Evolutionary conservation across 2,329 filamentous ascomycete genomes (phyloP).

Genomic region (Pseudogymnoascus sp.): DNA sequence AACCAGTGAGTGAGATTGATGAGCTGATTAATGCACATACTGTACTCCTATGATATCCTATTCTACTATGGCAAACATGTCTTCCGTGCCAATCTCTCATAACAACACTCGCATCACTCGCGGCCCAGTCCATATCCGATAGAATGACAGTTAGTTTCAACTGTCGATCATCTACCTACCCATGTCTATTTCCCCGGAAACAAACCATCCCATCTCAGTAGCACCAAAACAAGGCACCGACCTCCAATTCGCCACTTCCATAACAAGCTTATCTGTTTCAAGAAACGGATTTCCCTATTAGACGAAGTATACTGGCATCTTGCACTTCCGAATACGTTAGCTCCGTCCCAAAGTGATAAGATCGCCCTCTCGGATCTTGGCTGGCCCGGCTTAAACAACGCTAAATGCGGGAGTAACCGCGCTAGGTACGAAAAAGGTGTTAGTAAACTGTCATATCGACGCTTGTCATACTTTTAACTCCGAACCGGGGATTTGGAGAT

Average conservation of each 20-base stretch:
- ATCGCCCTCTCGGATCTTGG: conserved; percentile 10
- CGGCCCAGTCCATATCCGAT: background rate
- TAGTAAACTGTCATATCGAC: background rate
- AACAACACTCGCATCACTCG: background rate
- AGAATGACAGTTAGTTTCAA: background rate
- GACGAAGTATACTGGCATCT: background rate
- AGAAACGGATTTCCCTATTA: background rate
- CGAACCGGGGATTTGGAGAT: too few relatives aligned
- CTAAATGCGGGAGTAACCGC: background rate
- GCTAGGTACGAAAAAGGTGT: background rate
- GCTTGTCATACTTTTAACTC: background rate
- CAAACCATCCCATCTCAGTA: background rate
- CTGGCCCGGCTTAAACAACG: background rate
- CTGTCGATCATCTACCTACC: background rate
- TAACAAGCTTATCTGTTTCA: background rate
- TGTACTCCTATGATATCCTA: background rate
- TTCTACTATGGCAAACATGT: background rate
- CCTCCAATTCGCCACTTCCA: background rate
- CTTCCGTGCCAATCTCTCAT: background rate
- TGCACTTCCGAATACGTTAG: background rate
- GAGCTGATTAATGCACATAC: background rate
- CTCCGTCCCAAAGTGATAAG: background rate
- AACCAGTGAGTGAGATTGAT: background rate
- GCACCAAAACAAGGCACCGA: background rate
- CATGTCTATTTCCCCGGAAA: conserved; percentile 7